phyloP scores from a whole-genome alignment of 164 flowering plant genomes.

The Kalanchoe fedtschenkoi region DNA sequence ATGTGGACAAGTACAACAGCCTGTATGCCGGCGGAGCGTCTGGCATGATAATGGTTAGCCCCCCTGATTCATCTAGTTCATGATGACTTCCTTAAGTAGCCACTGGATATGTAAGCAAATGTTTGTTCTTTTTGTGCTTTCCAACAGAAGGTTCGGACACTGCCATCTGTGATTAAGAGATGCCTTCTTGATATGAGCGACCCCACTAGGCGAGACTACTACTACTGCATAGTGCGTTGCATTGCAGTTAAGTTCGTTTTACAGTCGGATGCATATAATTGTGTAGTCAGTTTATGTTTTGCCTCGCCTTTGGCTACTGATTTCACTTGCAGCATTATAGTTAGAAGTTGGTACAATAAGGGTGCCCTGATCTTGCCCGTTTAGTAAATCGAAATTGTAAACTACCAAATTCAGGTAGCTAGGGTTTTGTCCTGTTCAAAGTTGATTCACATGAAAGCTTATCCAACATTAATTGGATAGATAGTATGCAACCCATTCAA shows the following conservation, averaged over 20 bases:
- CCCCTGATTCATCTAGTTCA: background rate
- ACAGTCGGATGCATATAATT: background rate
- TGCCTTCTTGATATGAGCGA: constrained; percentile 24
- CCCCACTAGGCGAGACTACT: constrained; percentile 21
- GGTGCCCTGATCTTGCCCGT: background rate
- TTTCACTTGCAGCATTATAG: background rate
- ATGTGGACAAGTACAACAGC: constrained; percentile 25
- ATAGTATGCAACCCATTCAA: too few species aligned
- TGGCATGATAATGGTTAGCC: constrained; percentile 24
- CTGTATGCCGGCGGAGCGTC: constrained; percentile 28
- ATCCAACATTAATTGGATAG: background rate
- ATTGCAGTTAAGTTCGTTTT: constrained; percentile 24
- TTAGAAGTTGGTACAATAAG: background rate
- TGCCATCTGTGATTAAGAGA: constrained; percentile 23
- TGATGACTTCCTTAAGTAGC: background rate
- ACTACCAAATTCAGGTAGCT: background rate
- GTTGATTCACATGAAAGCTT: background rate
- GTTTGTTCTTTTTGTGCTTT: background rate
- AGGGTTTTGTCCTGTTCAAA: background rate
- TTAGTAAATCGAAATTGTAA: background rate
- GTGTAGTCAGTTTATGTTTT: background rate
- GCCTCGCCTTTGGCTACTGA: background rate
- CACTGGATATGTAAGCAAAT: background rate
- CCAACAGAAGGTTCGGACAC: constrained; percentile 21
- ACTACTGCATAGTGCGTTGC: constrained; percentile 18